These are phyloP conservation scores for Narthecium ossifragum DNA, from an alignment of 106 monocot species.

Conservation along the genomic window DNA sequence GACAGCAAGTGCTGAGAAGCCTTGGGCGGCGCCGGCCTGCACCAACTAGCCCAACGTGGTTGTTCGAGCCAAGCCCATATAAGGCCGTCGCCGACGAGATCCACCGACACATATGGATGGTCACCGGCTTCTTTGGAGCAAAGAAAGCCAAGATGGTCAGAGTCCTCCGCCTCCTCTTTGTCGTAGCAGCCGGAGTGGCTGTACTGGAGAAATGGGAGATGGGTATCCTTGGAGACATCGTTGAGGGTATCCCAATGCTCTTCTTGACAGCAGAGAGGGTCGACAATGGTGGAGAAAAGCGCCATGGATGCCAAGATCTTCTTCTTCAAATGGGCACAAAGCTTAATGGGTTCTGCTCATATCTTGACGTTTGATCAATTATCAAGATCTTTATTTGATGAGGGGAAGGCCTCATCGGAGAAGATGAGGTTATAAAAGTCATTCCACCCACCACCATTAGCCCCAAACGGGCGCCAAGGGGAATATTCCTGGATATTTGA, in stretches of 20 bases:
- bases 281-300: conserved; percentile 11
- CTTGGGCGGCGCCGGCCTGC: conserved; percentile 23
- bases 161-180: conserved; percentile 9
- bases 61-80: conserved; percentile 12
- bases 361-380: no score
- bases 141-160: conserved; percentile 23
- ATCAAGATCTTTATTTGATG: no score
- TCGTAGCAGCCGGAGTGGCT: background rate
- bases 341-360: background rate
- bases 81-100: conserved; percentile 1
- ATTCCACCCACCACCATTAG: no score
- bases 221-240: no score
- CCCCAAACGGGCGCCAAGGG: no score
- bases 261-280: conserved; percentile 42
- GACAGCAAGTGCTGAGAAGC: conserved; percentile 49
- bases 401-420: no score
- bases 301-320: background rate
- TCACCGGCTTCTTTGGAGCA: conserved; percentile 19
- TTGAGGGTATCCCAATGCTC: conserved; percentile 18
- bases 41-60: conserved; percentile 32
- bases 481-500: no score
- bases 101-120: background rate
- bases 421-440: no score
- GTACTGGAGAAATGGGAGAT: background rate
- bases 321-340: background rate